Percentiles rank a stretch among this genome's conserved stretches.
Evolutionary conservation across 768 basidiomycete species (phyloP).

Genomic region (Russula emetica): DNA sequence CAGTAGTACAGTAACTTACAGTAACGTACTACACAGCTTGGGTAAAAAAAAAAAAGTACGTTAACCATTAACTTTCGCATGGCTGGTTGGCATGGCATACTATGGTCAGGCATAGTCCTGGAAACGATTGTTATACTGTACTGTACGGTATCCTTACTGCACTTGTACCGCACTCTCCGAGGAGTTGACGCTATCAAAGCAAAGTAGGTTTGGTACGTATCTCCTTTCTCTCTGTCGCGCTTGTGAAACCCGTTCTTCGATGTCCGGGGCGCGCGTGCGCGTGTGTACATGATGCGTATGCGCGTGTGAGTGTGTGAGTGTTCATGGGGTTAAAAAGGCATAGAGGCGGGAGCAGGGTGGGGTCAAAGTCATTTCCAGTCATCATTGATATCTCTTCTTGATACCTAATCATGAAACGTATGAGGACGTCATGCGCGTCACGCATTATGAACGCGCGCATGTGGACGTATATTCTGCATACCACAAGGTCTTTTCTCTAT

Average conservation of each 20-base stretch:
- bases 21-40: background rate
- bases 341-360: background rate
- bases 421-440: no score
- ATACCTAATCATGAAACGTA: no score
- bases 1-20: no score
- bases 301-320: background rate
- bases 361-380: no score
- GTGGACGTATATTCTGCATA: no score
- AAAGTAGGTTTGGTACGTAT: background rate
- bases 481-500: no score
- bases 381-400: no score
- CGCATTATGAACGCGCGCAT: no score
- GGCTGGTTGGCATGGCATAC: background rate
- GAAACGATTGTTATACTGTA: background rate
- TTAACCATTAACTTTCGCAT: background rate
- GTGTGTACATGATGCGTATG: no score
- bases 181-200: background rate
- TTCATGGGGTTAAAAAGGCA: background rate
- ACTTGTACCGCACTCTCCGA: background rate
- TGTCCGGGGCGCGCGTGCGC: background rate
- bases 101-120: no score
- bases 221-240: background rate
- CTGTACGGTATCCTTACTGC: background rate
- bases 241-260: background rate
- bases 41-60: no score